Evolutionary conservation across 2,329 filamentous ascomycete genomes (phyloP), one percentile per base, ranked within the genome.

Genomic region (Plectosphaerella plurivora): DNA sequence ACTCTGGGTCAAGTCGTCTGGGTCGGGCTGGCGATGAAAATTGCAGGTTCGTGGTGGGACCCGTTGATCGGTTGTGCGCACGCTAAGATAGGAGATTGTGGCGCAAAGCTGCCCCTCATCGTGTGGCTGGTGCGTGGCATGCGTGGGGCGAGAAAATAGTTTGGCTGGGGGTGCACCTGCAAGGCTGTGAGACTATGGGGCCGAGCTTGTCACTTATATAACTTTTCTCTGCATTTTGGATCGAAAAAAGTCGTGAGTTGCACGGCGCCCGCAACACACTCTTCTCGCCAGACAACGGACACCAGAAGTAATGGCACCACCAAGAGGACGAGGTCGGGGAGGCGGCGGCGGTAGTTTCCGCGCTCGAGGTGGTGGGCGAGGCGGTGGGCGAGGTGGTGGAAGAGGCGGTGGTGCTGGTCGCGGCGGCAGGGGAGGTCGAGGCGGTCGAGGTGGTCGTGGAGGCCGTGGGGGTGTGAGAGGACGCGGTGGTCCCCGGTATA

Each of bases 51-150:
- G 41, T 44, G 41, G 41, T 44, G 41, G 41, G 41, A 44, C 41
- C 41, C 41, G 41, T 44, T 44, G 41, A 44, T 44, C 41, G 73
- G 71, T 77, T 79, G 76, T 79, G 76, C 73, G 75, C 41, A 44
- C 75, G 73, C 75, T 77, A 78, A 76, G 76, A 77, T 77, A 78
- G 52, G 51, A 61, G 53, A 56, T 8, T 55, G 63, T 52, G 52
- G 62, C 60, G 16, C 41, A 49, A 22, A 1, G 37, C 2, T 52
- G 55, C 55, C 56, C 58, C 58, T 52, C 58, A 5, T 44, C 10
- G 10, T 56, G 53, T 58, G 57, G 58, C 57, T 58, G 46, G 47
- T 54, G 36, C 53, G 60, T 18, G 59, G 58, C 58, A 3, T 22
- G 22, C 22, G 60, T 49, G 28, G 28, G 28, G 37, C 37, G 37